Base-by-base conservation (phyloP, 2,329 filamentous ascomycete genomes). In the Calonectria multiphialidica region DNA sequence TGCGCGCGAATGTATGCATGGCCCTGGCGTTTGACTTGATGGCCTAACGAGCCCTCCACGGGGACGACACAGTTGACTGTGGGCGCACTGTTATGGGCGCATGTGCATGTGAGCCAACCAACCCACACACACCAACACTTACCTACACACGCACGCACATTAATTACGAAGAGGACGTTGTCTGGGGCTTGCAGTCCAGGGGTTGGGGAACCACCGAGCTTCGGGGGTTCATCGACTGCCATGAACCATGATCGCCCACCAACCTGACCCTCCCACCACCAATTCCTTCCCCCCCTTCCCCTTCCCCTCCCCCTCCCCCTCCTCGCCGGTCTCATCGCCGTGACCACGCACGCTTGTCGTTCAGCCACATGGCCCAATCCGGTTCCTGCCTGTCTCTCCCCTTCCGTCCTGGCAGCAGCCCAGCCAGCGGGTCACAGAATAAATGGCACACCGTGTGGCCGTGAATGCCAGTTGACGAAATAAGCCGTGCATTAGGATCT, bases 231-330 rank as follows among this genome's bases (percentile, higher is more conserved):
- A 71, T 78, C 70, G 63, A 72, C 61, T 71, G 70, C 74, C 71
- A 75, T 75, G 75, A 77, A 77, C 75, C 73, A 77, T 77, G 75
- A 77, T 77, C 75, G 72, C 59, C 75, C 74, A 72, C 70, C 68
- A 71, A 68, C 62, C 66, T 63, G 55, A 55, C 70, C 66, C 71
- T 53, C 57, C 71, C 30, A 57, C 53, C 53, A 45, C 42, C 40
- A 42, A n/a, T n/a, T n/a, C n/a, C 40, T 18, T 10, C 28, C 50
- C 18, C 21, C n/a, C 49, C 49, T 9, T 44, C 33, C 21, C 45
- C 45, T 25, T 23, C 37, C 33, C 37, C 37, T 23, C 67, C 23
- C 40, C 28, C 30, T 49, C 37, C 67, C 23, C 40, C 45, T 50
- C 30, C 53, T 53, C 68, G 42, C 68, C 53, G 53, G 63, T 33